phyloP scores from a whole-genome alignment of 1,284 basidiomycete species.

The Fomitopsis schrenkii region DNA sequence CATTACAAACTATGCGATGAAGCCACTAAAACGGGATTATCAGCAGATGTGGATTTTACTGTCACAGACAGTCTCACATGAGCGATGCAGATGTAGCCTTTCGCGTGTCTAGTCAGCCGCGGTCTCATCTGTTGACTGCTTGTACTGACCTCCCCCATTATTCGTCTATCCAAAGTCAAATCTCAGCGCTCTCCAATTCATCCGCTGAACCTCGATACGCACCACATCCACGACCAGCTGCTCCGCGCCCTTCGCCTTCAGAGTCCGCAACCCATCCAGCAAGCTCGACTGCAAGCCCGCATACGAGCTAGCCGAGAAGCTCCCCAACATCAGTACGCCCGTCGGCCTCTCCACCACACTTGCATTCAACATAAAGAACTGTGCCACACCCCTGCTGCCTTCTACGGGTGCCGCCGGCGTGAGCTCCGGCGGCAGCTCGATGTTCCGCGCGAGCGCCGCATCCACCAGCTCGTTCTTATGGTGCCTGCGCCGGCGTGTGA shows the following conservation, averaged over 20 bases:
- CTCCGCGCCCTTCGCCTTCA: slow-evolving; percentile 47
- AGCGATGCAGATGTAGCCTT: slow-evolving; percentile 55
- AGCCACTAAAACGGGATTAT: slow-evolving; percentile 42
- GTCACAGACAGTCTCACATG: slow-evolving; percentile 36
- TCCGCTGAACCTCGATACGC: not conserved
- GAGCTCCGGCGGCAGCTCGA: slow-evolving; percentile 45
- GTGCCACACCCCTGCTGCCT: slow-evolving; percentile 46
- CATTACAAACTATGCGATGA: slow-evolving; percentile 48
- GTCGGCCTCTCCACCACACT: slow-evolving; percentile 40
- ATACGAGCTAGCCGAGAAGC: slow-evolving; percentile 47
- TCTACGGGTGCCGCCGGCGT: slow-evolving; percentile 37
- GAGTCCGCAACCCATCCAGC: slow-evolving; percentile 42
- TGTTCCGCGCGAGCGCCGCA: slow-evolving; percentile 39
- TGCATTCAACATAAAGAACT: slow-evolving; percentile 47
- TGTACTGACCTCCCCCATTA: slow-evolving; percentile 47
- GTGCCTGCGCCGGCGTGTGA: slow-evolving; percentile 30
- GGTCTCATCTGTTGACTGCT: not conserved
- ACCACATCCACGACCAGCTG: slow-evolving; percentile 56
- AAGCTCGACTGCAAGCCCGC: slow-evolving; percentile 39
- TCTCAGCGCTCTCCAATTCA: not conserved
- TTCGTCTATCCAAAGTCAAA: slow-evolving; percentile 37
- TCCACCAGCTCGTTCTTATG: slow-evolving; percentile 48
- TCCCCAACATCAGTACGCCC: slow-evolving; percentile 55
- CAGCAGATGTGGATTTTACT: not conserved
- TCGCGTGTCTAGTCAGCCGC: not conserved